Base-by-base conservation (phyloP, 1,284 basidiomycete genomes). In the Ganoderma sinense region DNA sequence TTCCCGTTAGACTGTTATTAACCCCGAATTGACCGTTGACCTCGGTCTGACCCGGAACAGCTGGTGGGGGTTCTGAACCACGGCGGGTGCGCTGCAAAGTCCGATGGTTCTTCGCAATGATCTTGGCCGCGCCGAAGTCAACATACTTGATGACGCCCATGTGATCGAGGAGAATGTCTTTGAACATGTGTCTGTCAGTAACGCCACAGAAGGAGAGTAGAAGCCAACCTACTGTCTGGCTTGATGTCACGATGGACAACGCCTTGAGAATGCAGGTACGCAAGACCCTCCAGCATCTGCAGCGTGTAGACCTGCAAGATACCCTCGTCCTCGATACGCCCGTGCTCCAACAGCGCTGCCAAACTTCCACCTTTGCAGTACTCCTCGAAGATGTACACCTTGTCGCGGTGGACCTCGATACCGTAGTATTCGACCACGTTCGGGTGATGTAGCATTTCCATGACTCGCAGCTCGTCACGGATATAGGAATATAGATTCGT, bases 401-500 rank as follows among this genome's bases (percentile, higher is more conserved):
- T 97, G 84, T 99, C 98, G 29, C 98, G 93, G 80, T 99, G 97
- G 6, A 99, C 97, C 82, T 99, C 98, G 76, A 99, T 98, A 48
- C 98, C 98, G 79, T 98, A 99, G 82, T 99, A 99, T 81, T 99
- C 97, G 69, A 99, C 98, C 67, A 99, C 94, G 78, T 99, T 99
- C 18, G 96, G 96, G 81, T 99, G 98, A 74, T 95, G 94, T 40
- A 99, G 88, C 92, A 99, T 94, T 82, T 98, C 96, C 98, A 99
- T 99, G 71, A 99, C 97, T 75, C 91, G 94, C 73, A 99, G 92
- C 83, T 99, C 98, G 80, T 99, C 97, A 80, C 93, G 94, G 82
- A 99, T 98, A 79, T 98, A 96, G 73, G 95, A 90, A 83, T 97
- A 95, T 26, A 97, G 84, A 71, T 90, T 94, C 8, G 95, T 93